Percentiles rank a stretch among this genome's conserved stretches.
Evolutionary conservation across 371 early-diverging fungal genomes (phyloP).

Genomic region (Mucor saturninus): DNA sequence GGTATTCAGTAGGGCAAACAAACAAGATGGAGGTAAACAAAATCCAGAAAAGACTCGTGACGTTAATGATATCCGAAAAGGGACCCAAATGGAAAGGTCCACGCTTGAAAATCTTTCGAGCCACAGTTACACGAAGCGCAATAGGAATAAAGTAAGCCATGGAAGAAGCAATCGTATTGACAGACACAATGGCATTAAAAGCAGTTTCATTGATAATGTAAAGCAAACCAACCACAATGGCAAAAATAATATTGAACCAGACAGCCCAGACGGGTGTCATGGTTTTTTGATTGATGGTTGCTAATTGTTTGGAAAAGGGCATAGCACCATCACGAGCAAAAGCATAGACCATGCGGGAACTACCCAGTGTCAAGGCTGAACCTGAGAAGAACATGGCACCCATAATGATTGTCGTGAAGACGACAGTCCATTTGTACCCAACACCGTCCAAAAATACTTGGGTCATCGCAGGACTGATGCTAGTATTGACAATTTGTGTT

Average conservation of each 20-base stretch:
- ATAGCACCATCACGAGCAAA: slow-evolving; percentile 78
- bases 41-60: slow-evolving; percentile 61
- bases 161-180: slow-evolving; percentile 68
- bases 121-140: slow-evolving; percentile 47
- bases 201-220: slow-evolving; percentile 49
- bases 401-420: slow-evolving; percentile 56
- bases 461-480: slow-evolving; percentile 49
- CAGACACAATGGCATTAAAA: slow-evolving; percentile 62
- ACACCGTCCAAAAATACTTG: slow-evolving; percentile 66
- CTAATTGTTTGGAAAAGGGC: slow-evolving; percentile 56
- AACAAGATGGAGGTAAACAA: slow-evolving; percentile 63
- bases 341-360: slow-evolving; percentile 75
- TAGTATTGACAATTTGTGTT: slow-evolving; percentile 49
- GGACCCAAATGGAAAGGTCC: slow-evolving; percentile 70
- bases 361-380: slow-evolving; percentile 55
- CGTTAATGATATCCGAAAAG: slow-evolving; percentile 54
- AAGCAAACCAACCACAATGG: slow-evolving; percentile 42
- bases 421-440: slow-evolving; percentile 56
- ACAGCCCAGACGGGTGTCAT: slow-evolving; percentile 40
- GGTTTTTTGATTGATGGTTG: slow-evolving; percentile 38
- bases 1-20: slow-evolving; percentile 61
- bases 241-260: slow-evolving; percentile 38
- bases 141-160: slow-evolving; percentile 73
- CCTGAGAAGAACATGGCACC: slow-evolving; percentile 64
- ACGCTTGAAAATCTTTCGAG: slow-evolving; percentile 51